Evolutionary conservation across 2,329 filamentous ascomycete species (phyloP).

Genomic region (Coniochaeta hoffmannii): DNA sequence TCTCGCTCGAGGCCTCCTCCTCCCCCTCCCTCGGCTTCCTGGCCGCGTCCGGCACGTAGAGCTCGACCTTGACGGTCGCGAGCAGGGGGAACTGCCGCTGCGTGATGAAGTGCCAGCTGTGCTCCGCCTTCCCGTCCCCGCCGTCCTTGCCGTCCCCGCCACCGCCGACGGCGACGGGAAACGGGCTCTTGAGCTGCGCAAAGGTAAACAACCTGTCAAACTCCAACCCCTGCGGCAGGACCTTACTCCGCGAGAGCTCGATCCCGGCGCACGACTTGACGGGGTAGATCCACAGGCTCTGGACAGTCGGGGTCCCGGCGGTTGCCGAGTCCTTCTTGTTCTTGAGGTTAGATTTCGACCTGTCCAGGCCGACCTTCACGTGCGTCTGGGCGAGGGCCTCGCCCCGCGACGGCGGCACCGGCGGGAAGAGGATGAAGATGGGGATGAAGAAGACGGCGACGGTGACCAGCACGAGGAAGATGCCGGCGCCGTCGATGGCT

Average conservation of each 20-base stretch:
- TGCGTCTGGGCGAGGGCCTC: conserved; percentile 51
- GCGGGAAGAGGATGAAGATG: conserved; percentile 46
- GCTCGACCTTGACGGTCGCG: conserved; percentile 58
- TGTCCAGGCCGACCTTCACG: conserved; percentile 34
- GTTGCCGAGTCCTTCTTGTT: conserved; percentile 13
- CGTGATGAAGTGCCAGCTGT: conserved; percentile 64
- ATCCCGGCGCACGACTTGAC: conserved; percentile 76
- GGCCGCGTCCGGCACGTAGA: conserved; percentile 63
- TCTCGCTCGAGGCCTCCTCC: conserved; percentile 36
- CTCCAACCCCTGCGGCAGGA: conserved; percentile 63
- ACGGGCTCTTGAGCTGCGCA: conserved; percentile 54
- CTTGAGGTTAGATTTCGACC: conserved; percentile 28
- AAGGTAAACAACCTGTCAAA: conserved; percentile 81
- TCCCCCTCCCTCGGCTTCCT: conserved; percentile 29
- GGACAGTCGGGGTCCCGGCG: conserved; percentile 5
- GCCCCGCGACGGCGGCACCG: conserved; percentile 41
- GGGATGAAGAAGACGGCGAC: conserved; percentile 44
- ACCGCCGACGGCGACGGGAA: conserved; percentile 27
- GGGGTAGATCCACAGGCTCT: conserved; percentile 74
- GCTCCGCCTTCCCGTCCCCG: conserved; percentile 28
- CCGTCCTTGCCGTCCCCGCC: conserved; percentile 16
- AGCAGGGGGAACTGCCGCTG: conserved; percentile 63
- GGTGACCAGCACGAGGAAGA: conserved; percentile 35
- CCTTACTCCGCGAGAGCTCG: conserved; percentile 57
- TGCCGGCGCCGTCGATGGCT: conserved; percentile 17